Evolutionary conservation across 2,329 filamentous ascomycete genomes (phyloP), one percentile per base, ranked within the genome.

Genomic region (Diaporthe aspalathi): DNA sequence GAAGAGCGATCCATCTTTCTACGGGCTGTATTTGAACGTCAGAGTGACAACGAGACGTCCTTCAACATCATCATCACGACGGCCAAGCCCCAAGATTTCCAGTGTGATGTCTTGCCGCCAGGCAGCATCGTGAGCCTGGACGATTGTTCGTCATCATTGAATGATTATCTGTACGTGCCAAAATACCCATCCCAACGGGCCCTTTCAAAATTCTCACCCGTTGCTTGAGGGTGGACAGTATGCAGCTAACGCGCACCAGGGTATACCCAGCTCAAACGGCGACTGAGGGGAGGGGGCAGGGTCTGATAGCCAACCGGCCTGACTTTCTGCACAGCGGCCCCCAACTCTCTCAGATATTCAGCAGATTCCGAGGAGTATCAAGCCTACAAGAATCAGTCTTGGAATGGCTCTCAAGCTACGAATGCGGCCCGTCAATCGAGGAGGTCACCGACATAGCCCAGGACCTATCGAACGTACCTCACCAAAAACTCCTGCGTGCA

Each of bases 291-390:
- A 38, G 16, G 2, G 22, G 16, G 8, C 20, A 50, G 27, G 4
- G 5, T 7, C 43, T 65, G 20, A 6, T 35, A 5, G 24, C 6
- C 7, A 50, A 22, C 9, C 60, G 60, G 11, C 40, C 27, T 5
- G 20, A 22, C 5, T 9, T 35, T 16, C 1, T 20, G 6, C 20
- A 38, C 0, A 1, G 8, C 5, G 16, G n/a, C 5, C 3, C 4
- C 0, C 5, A 50, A 5, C 11, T 65, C 27, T 7, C 1, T 5
- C 45, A 16, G 17, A 35, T 50, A 16, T 24, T 50, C 7, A 6
- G 20, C 3, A n/a, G 22, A 7, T 65, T 47, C 11, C 9, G 7
- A 2, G 12, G 16, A 3, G 12, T 9, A 3, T 12, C 45, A 2
- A 22, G 14, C 1, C 17, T 50, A 6, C 43, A 49, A 38, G 27